These are phyloP conservation scores for Ampelocalamus luodianensis DNA, from an alignment of 176 grass and related monocot species.

Conservation along the genomic window DNA sequence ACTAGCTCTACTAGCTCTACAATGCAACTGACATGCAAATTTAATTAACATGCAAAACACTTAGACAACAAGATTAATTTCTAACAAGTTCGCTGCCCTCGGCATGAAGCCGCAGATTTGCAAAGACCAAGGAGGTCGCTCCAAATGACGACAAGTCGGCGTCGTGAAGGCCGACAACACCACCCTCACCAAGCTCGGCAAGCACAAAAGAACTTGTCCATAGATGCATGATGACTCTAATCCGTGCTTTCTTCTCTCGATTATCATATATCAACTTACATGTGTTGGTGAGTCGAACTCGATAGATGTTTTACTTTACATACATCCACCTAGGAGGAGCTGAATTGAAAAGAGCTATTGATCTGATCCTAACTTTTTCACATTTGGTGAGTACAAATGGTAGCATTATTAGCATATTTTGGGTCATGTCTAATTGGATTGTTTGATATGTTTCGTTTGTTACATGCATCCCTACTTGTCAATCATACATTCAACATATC, in stretches of 20 bases:
- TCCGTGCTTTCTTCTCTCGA: neutral
- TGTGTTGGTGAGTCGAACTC: neutral
- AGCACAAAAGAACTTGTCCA: conserved; percentile 44
- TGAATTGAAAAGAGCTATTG: neutral
- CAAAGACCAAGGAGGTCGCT: conserved; percentile 41
- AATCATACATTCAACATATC: neutral
- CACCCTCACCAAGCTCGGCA: conserved; percentile 40
- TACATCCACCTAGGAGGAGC: neutral
- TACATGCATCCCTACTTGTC: neutral
- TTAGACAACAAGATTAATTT: no score
- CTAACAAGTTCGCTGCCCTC: conserved; percentile 27
- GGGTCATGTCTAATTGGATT: neutral
- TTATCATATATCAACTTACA: neutral
- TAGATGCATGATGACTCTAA: conserved; percentile 30
- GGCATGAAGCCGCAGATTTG: conserved; percentile 57
- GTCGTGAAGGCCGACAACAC: conserved; percentile 37
- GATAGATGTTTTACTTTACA: neutral
- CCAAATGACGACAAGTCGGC: neutral
- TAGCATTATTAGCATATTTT: neutral
- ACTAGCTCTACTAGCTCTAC: no score
- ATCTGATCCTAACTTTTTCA: conserved; percentile 27
- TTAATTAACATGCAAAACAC: no score
- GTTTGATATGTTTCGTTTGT: neutral
- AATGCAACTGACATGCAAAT: no score
- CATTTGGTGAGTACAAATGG: conserved; percentile 24